phyloP scores from a whole-genome alignment of 768 basidiomycete species.

The Mycena belliarum region DNA sequence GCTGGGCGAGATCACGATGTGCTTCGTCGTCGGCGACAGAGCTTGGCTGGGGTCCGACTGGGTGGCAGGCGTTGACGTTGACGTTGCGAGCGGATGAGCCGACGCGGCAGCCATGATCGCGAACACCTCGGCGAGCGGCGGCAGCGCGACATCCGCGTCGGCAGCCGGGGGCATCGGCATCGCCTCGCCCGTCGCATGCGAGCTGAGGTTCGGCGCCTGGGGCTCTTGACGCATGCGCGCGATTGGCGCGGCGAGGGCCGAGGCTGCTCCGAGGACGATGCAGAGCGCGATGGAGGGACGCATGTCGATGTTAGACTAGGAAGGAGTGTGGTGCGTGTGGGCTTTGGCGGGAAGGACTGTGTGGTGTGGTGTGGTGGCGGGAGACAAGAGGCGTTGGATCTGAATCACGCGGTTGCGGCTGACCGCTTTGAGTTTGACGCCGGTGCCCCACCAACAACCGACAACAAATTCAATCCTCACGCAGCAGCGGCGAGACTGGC shows the following conservation, averaged over 20 bases:
- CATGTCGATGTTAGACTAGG: constrained; percentile 18
- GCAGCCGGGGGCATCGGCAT: background rate
- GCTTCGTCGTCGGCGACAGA: constrained; percentile 4
- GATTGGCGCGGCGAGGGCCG: constrained; percentile 12
- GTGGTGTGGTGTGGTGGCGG: background rate
- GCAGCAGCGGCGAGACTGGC: background rate
- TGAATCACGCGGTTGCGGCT: too few relatives aligned
- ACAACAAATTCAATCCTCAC: background rate
- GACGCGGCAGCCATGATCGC: constrained; percentile 13
- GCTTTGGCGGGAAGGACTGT: constrained; percentile 14
- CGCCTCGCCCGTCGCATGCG: background rate
- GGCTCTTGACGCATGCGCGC: constrained; percentile 1
- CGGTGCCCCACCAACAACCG: too few relatives aligned
- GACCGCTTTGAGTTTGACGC: too few relatives aligned
- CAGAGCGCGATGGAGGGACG: constrained; percentile 7
- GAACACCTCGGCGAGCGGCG: constrained; percentile 14
- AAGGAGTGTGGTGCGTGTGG: constrained; percentile 14
- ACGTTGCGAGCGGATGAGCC: background rate
- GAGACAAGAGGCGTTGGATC: background rate
- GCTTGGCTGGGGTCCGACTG: constrained; percentile 10
- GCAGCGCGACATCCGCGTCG: background rate
- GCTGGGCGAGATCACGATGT: background rate
- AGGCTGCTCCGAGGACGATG: constrained; percentile 8
- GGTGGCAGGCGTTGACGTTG: constrained; percentile 1
- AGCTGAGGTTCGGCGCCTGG: background rate